These are phyloP conservation scores for Solidago caesia DNA, from an alignment of 129 eudicot species.

Conservation along the genomic window DNA sequence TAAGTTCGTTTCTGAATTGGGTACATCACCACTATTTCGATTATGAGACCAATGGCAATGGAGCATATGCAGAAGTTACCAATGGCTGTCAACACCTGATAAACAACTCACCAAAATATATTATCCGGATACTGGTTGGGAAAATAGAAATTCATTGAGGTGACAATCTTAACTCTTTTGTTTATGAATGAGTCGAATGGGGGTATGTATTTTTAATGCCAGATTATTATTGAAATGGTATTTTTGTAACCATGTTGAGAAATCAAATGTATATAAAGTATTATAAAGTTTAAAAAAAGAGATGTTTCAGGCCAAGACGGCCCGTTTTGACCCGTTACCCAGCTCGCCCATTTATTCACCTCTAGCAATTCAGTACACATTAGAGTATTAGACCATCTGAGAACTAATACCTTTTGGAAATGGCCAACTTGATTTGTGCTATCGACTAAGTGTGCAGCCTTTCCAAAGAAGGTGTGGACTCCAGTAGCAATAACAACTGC, in stretches of 20 bases:
- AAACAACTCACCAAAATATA: constrained; percentile 10
- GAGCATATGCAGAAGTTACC: constrained; percentile 88
- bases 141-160: neutral
- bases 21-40: constrained; percentile 80
- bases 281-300: no score
- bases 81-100: constrained; percentile 67
- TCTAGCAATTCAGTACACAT: no score
- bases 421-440: constrained; percentile 90
- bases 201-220: no score
- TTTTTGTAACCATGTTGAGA: no score
- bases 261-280: no score
- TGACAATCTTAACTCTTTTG: no score
- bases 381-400: neutral
- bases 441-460: constrained; percentile 94
- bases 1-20: constrained; percentile 77
- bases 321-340: no score
- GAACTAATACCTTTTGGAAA: constrained; percentile 68
- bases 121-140: neutral
- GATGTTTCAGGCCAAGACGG: no score
- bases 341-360: no score
- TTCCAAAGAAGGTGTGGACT: constrained; percentile 84
- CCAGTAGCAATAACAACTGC: constrained; percentile 94
- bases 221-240: no score
- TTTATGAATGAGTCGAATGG: no score
- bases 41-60: constrained; percentile 64